phyloP scores from a whole-genome alignment of 1,139 yeast genomes.

The Debaryomycetaceae sp. region DNA sequence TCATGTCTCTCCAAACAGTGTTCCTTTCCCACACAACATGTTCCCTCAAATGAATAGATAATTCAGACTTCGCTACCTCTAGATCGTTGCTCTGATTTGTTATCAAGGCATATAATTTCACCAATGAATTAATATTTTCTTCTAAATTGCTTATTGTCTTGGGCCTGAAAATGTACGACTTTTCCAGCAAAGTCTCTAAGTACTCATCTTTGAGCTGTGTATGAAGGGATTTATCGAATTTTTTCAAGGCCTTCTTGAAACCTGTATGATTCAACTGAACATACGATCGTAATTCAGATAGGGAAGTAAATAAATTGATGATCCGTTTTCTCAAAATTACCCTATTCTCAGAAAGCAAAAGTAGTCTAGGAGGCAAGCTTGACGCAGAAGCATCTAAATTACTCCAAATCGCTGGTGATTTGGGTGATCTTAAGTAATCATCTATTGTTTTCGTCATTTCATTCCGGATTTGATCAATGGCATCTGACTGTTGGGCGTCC shows the following conservation, averaged over 20 bases:
- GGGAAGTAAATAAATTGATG: conserved; percentile 54
- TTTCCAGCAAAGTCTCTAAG: conserved; percentile 27
- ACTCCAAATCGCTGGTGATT: conserved; percentile 36
- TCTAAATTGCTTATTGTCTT: conserved; percentile 46
- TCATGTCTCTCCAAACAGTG: conserved; percentile 77
- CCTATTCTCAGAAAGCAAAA: conserved; percentile 40
- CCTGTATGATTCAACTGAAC: conserved; percentile 68
- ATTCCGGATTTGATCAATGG: conserved; percentile 9
- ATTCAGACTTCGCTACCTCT: conserved; percentile 44
- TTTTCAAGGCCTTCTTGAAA: conserved; percentile 64
- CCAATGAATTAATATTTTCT: conserved; percentile 33
- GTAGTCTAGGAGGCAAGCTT: conserved; percentile 38
- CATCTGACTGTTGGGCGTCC: conserved; percentile 5
- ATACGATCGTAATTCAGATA: conserved; percentile 63
- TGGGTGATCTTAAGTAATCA: conserved; percentile 37
- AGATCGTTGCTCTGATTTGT: conserved; percentile 41
- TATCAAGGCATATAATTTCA: conserved; percentile 38
- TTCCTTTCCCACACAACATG: conserved; percentile 76
- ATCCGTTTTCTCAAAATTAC: conserved; percentile 56
- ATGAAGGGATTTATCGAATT: conserved; percentile 62
- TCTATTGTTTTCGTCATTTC: conserved; percentile 33
- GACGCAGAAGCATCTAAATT: conserved; percentile 19
- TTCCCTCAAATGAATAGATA: conserved; percentile 62
- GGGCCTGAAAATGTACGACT: conserved; percentile 33
- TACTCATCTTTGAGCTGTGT: conserved; percentile 39